Conservation (phyloP, 345 rosid genomes). For the Noccaea bulbosa region DNA sequence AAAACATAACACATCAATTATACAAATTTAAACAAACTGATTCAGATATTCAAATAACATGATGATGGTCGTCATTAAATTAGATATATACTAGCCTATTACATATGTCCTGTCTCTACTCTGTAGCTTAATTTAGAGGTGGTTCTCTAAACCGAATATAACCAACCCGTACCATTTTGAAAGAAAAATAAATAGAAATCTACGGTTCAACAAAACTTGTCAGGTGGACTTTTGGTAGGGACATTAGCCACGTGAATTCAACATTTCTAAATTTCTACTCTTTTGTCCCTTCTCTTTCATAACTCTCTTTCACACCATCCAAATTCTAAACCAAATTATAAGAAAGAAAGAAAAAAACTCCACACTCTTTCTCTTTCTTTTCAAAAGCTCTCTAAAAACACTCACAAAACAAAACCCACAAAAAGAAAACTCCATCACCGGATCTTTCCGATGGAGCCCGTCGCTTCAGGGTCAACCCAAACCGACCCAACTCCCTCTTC, state of each 20-base stretch:
- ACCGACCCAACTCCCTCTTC: constrained; percentile 25
- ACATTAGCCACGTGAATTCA: constrained; percentile 44
- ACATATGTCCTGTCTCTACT: background rate
- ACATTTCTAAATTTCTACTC: constrained; percentile 26
- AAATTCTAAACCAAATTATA: constrained; percentile 3
- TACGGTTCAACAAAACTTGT: constrained; percentile 38
- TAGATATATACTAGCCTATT: background rate
- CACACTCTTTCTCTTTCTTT: constrained; percentile 13
- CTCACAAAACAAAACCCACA: background rate
- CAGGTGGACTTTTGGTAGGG: constrained; percentile 46
- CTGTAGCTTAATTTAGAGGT: background rate
- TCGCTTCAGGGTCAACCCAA: constrained; percentile 23
- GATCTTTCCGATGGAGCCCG: constrained; percentile 35
- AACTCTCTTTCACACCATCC: constrained; percentile 31
- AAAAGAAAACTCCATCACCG: background rate
- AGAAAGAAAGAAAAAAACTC: background rate
- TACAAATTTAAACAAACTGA: background rate
- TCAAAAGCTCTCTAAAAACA: constrained; percentile 11
- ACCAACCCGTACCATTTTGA: constrained; percentile 6
- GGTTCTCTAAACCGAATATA: background rate
- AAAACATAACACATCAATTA: background rate
- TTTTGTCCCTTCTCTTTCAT: constrained; percentile 35
- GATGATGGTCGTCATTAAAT: background rate
- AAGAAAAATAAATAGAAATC: constrained; percentile 2
- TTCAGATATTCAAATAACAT: background rate